A percentile compares a stretch with the other conserved stretches of the same genome.
Evolutionary conservation across 1,139 yeast genomes (phyloP).

Genomic region (Hyphopichia fennica): DNA sequence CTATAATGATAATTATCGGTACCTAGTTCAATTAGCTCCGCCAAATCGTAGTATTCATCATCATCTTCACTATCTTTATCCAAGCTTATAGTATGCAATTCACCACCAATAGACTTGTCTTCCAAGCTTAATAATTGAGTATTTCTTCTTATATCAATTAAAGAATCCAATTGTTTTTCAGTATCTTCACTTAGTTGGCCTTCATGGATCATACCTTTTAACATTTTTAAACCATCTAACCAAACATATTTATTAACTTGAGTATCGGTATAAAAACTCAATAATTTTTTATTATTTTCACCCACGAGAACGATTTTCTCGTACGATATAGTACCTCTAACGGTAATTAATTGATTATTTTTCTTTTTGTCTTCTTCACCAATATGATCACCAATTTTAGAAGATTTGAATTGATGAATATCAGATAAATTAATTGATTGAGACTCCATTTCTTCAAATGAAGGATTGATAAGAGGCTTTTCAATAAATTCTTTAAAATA

Average conservation of each 20-base stretch:
- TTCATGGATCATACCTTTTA: conserved; percentile 36
- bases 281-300: conserved; percentile 37
- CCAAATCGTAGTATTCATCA: conserved; percentile 42
- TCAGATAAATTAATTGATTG: conserved; percentile 32
- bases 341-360: conserved; percentile 45
- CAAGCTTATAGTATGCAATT: conserved; percentile 22
- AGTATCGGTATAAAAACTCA: conserved; percentile 70
- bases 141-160: conserved; percentile 61
- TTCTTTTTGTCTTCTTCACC: conserved; percentile 40
- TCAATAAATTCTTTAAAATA: conserved; percentile 60
- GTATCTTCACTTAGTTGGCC: conserved; percentile 58
- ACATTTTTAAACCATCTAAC: conserved; percentile 77
- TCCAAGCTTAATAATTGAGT: conserved; percentile 65
- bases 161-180: conserved; percentile 53
- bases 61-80: conserved; percentile 31
- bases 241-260: conserved; percentile 70
- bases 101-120: conserved; percentile 21
- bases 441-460: conserved; percentile 53
- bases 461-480: conserved; percentile 50
- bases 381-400: conserved; percentile 41
- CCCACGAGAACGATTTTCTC: conserved; percentile 55
- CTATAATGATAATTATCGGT: conserved; percentile 46
- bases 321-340: conserved; percentile 54
- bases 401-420: conserved; percentile 42
- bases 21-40: conserved; percentile 36